These are phyloP conservation scores for Yarrowia yakushimensis DNA, from an alignment of 805 yeast genomes.

Conservation along the genomic window DNA sequence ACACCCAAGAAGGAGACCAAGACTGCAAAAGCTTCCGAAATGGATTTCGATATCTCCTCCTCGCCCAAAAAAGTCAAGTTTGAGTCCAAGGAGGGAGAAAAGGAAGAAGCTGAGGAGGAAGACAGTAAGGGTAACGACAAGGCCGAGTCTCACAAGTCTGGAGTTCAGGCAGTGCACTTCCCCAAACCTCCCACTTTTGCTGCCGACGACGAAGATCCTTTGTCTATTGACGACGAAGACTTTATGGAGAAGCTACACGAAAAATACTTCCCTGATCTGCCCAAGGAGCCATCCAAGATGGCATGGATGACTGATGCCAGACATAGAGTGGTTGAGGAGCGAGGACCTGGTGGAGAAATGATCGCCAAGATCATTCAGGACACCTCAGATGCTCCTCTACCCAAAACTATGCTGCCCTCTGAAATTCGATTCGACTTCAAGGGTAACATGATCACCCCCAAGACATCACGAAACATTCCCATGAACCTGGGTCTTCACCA, in stretches of 20 bases:
- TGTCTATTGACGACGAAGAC: constrained; percentile 51
- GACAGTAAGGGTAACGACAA: not conserved
- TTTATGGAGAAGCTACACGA: constrained; percentile 66
- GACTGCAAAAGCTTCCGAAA: not conserved
- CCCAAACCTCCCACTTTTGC: constrained; percentile 4
- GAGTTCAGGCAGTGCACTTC: not conserved
- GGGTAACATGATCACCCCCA: constrained; percentile 68
- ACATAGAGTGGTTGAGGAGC: constrained; percentile 34
- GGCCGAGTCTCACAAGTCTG: not conserved
- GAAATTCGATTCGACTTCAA: constrained; percentile 85
- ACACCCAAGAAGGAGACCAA: not conserved
- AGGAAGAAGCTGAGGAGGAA: too few relatives aligned
- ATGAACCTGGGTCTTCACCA: constrained; percentile 77
- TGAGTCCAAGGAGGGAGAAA: not conserved
- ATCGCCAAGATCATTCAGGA: constrained; percentile 14
- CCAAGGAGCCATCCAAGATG: constrained; percentile 72
- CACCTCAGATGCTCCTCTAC: constrained; percentile 14
- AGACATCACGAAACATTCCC: constrained; percentile 48
- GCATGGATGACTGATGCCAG: constrained; percentile 86
- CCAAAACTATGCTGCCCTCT: not conserved
- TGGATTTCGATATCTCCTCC: not conserved
- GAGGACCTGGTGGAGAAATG: constrained; percentile 25
- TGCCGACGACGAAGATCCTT: not conserved
- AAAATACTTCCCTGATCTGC: constrained; percentile 73
- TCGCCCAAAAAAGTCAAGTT: constrained; percentile 6